phyloP scores from a whole-genome alignment of 192 early-diverging fungal genomes.

The Linderina pennispora region DNA sequence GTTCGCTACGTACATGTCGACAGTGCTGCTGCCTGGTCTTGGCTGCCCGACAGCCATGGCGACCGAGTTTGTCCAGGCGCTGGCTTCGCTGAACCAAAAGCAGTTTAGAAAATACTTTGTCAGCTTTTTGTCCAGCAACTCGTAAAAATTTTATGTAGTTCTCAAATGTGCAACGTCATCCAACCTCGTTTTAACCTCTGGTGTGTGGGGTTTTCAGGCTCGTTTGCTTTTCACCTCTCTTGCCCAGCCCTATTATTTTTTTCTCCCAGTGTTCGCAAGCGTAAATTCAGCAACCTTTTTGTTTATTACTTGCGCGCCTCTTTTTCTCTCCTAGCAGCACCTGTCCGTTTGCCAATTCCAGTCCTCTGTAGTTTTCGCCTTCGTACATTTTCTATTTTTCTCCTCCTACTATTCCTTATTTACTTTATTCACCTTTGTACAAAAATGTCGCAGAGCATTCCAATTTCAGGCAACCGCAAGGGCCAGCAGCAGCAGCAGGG shows the following conservation, averaged over 20 bases:
- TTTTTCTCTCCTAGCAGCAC: no score
- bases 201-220: no score
- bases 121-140: constrained; percentile 20
- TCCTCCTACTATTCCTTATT: background rate
- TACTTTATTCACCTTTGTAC: background rate
- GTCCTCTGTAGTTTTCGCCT: no score
- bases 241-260: no score
- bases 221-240: no score
- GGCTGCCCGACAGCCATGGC: constrained; percentile 58
- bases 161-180: no score
- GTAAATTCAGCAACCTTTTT: no score
- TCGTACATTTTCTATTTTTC: constrained; percentile 1
- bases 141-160: no score
- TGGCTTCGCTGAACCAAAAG: constrained; percentile 60
- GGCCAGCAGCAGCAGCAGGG: constrained; percentile 4
- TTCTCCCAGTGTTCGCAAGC: no score
- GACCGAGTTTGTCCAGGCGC: constrained; percentile 67
- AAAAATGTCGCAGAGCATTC: constrained; percentile 28
- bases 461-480: constrained; percentile 2
- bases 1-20: constrained; percentile 32
- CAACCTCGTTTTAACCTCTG: no score
- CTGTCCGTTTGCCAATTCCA: no score
- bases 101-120: constrained; percentile 67
- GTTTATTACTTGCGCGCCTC: background rate
- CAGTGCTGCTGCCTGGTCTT: constrained; percentile 26